Percentiles rank a stretch among this genome's conserved stretches.
phyloP scores from a whole-genome alignment of 495 filamentous ascomycete species.

The Cudoniella acicularis region DNA sequence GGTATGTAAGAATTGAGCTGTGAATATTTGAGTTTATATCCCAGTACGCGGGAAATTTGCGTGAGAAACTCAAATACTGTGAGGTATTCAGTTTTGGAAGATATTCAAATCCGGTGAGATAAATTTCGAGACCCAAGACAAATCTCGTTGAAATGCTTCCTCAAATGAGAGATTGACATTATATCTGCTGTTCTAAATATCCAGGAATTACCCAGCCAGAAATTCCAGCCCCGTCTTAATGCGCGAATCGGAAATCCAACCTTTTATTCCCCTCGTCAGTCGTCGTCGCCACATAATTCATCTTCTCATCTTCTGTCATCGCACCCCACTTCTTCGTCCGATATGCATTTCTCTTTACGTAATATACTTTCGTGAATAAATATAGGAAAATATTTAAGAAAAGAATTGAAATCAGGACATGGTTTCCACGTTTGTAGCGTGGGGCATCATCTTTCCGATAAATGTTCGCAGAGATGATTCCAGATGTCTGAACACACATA shows the following conservation, averaged over 20 bases:
- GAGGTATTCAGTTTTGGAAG: no score
- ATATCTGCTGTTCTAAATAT: no score
- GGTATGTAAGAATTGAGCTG: no score
- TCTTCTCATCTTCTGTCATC: conserved; percentile 59
- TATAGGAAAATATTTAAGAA: conserved; percentile 54
- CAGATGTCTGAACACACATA: conserved; percentile 67
- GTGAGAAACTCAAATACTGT: no score
- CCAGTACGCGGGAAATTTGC: no score
- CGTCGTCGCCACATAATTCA: conserved; percentile 62
- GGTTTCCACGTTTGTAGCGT: conserved; percentile 62
- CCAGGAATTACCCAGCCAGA: no score
- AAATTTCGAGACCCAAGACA: no score
- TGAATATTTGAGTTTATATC: no score
- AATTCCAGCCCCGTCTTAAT: no score
- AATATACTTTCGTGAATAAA: conserved; percentile 56
- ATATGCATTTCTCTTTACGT: conserved; percentile 53
- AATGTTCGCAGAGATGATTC: conserved; percentile 59
- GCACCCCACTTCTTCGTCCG: conserved; percentile 44
- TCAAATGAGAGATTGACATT: no score
- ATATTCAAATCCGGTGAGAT: no score
- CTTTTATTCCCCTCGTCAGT: conserved; percentile 69
- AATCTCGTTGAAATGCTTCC: no score
- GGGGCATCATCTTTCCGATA: conserved; percentile 65
- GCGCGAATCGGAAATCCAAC: conserved; percentile 49
- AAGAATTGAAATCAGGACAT: conserved; percentile 54